phyloP scores from a whole-genome alignment of 1,284 basidiomycete species.

The Cutaneotrichosporon daszewskae region DNA sequence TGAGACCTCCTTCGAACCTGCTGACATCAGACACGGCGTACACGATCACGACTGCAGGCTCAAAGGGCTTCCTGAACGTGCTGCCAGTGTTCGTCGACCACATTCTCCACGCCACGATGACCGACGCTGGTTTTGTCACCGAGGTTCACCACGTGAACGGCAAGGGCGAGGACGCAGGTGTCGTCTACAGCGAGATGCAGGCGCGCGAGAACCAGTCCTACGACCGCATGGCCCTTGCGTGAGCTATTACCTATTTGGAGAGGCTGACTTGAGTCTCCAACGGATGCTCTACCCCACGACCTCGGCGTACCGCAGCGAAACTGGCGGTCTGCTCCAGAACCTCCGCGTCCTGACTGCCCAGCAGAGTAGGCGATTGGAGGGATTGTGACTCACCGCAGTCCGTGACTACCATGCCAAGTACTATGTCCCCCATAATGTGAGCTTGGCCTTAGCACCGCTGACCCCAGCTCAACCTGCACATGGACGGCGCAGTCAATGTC shows the following conservation, averaged over 20 bases:
- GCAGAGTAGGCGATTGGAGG: constrained; percentile 62
- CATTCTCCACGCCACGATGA: constrained; percentile 92
- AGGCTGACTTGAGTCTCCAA: constrained; percentile 57
- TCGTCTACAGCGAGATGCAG: constrained; percentile 98
- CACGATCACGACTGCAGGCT: constrained; percentile 94
- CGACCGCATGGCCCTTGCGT: constrained; percentile 85
- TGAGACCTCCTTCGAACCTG: constrained; percentile 12
- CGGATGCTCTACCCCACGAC: constrained; percentile 70
- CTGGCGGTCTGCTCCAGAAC: constrained; percentile 91
- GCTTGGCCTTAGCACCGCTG: constrained; percentile 33
- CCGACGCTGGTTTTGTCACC: constrained; percentile 82
- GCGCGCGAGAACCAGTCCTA: constrained; percentile 87
- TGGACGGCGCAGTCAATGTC: constrained; percentile 53
- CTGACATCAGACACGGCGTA: constrained; percentile 71
- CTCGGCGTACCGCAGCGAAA: constrained; percentile 92
- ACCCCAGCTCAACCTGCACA: constrained; percentile 44
- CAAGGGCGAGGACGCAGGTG: constrained; percentile 86
- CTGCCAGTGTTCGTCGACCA: constrained; percentile 96
- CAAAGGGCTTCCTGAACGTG: constrained; percentile 89
- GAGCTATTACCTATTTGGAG: constrained; percentile 10
- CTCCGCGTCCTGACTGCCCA: constrained; percentile 80
- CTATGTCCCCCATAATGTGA: constrained; percentile 92
- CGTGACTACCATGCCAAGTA: constrained; percentile 83
- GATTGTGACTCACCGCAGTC: constrained; percentile 53
- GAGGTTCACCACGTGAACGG: constrained; percentile 92